These are phyloP conservation scores for Amaranthus palmeri DNA, from an alignment of 148 eudicot genomes.

Conservation along the genomic window DNA sequence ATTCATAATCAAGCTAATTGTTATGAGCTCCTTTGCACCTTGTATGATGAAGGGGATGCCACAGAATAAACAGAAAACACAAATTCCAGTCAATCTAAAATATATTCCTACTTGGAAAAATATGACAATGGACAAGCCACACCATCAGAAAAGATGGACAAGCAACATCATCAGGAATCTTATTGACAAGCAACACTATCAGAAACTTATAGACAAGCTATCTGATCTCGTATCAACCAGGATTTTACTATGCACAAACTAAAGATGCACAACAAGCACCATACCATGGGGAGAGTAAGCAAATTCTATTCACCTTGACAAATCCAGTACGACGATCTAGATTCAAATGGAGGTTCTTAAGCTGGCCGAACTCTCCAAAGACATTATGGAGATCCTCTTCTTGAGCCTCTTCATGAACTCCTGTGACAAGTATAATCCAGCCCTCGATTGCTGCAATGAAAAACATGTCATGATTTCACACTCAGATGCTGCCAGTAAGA, in stretches of 20 bases:
- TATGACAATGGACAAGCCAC: neutral
- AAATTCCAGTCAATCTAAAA: neutral
- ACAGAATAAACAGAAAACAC: neutral
- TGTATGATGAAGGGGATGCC: neutral
- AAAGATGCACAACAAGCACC: neutral
- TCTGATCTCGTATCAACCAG: neutral
- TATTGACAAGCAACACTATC: neutral
- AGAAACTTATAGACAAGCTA: neutral
- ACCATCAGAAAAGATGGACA: neutral
- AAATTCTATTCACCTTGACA: conserved; percentile 55
- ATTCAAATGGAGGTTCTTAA: conserved; percentile 86
- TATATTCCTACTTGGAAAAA: neutral
- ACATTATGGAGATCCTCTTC: conserved; percentile 77
- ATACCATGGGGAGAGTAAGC: neutral
- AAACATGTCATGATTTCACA: conserved; percentile 11
- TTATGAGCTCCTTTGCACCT: neutral
- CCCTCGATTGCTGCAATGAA: conserved; percentile 83
- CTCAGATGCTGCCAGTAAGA: neutral
- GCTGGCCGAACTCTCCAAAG: conserved; percentile 78
- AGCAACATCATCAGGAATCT: neutral
- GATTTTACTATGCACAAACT: neutral
- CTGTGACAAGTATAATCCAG: conserved; percentile 78
- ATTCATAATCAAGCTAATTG: neutral
- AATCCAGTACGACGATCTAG: conserved; percentile 94
- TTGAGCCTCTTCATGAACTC: conserved; percentile 91